phyloP scores from a whole-genome alignment of 495 filamentous ascomycete genomes.

The Penicillium goetzii region DNA sequence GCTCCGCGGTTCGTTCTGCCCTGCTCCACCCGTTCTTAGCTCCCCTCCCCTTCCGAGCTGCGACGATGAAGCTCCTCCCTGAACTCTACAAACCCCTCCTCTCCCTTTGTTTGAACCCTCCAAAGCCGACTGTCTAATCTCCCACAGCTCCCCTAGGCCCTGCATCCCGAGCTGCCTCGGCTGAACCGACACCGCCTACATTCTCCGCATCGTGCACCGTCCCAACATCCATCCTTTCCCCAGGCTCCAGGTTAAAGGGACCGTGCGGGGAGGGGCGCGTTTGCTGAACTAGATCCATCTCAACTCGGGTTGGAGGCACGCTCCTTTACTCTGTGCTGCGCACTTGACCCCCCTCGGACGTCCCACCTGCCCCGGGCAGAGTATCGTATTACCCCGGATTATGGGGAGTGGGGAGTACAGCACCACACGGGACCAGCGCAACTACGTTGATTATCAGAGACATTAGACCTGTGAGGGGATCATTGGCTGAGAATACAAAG shows the following conservation, averaged over 20 bases:
- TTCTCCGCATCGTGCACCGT: constrained; percentile 7
- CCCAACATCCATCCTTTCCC: background rate
- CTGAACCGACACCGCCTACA: constrained; percentile 12
- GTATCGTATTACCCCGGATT: constrained; percentile 10
- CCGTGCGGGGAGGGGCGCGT: constrained; percentile 19
- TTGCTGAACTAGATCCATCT: background rate
- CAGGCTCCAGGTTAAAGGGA: constrained; percentile 10
- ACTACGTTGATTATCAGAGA: background rate
- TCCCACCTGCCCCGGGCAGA: constrained; percentile 1
- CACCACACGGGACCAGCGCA: constrained; percentile 2
- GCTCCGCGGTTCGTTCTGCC: background rate
- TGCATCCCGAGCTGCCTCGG: constrained; percentile 2
- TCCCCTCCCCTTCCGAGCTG: background rate
- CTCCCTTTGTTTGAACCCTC: background rate
- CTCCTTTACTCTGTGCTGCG: background rate
- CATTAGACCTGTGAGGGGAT: background rate
- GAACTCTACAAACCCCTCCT: background rate
- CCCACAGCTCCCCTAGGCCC: background rate
- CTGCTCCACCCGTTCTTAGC: constrained; percentile 5
- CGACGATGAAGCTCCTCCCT: background rate
- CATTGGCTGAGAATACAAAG: background rate
- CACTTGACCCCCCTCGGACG: background rate
- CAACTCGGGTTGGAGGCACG: background rate
- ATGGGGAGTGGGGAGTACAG: constrained; percentile 4
- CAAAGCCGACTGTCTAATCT: background rate